These are phyloP conservation scores for Capsicum rhomboideum DNA, from an alignment of 257 asterid genomes.

Conservation along the genomic window DNA sequence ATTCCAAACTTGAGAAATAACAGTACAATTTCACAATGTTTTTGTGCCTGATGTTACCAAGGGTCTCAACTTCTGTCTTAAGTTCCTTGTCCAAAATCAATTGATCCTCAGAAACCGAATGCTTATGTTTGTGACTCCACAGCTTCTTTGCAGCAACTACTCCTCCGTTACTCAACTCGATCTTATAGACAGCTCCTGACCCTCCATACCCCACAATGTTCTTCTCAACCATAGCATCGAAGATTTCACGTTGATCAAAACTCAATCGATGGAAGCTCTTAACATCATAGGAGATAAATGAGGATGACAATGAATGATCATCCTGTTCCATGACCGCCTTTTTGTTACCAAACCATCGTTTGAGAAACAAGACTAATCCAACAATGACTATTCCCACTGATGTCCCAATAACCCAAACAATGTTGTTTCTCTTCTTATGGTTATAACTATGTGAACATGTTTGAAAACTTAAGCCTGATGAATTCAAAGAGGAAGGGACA, in stretches of 20 bases:
- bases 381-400: slow-evolving; percentile 40
- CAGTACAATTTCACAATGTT: slow-evolving; percentile 81
- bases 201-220: slow-evolving; percentile 98
- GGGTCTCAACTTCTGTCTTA: slow-evolving; percentile 81
- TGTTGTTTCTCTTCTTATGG: slow-evolving; percentile 22
- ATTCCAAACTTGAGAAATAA: slow-evolving; percentile 60
- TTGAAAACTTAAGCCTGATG: slow-evolving; percentile 21
- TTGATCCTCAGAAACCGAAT: slow-evolving; percentile 26
- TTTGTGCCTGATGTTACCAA: slow-evolving; percentile 91
- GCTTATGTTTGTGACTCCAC: slow-evolving; percentile 60
- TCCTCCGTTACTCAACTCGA: slow-evolving; percentile 60
- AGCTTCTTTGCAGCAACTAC: slow-evolving; percentile 79
- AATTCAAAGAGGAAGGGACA: slow-evolving; percentile 20
- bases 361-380: slow-evolving; percentile 42
- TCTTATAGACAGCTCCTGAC: slow-evolving; percentile 78
- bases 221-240: slow-evolving; percentile 70
- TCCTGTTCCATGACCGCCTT: slow-evolving; percentile 29
- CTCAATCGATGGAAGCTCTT: slow-evolving; percentile 76
- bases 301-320: slow-evolving; percentile 35
- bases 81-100: slow-evolving; percentile 51
- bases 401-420: slow-evolving; percentile 47
- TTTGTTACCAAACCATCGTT: slow-evolving; percentile 40
- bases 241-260: slow-evolving; percentile 69
- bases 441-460: slow-evolving; percentile 27
- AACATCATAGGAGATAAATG: slow-evolving; percentile 60